Evolutionary conservation across 2,329 filamentous ascomycete genomes (phyloP).

Genomic region (Neoascochyta sp.): DNA sequence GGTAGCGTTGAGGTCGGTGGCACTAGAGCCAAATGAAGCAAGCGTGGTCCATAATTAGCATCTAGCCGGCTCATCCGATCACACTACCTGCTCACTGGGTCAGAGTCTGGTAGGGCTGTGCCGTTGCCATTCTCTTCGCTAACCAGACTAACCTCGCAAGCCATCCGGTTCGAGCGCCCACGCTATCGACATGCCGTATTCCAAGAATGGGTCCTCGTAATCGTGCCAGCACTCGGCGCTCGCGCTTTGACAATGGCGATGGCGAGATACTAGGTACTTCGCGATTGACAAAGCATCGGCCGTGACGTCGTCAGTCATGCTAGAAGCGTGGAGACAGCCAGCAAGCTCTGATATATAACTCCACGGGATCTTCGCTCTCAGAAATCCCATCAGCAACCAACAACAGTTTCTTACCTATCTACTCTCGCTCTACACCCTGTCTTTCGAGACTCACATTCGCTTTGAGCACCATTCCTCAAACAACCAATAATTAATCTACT

Average conservation of each 20-base stretch:
- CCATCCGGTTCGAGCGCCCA: constrained; percentile 13
- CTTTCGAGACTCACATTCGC: constrained; percentile 30
- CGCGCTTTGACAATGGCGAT: constrained; percentile 10
- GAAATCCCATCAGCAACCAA: constrained; percentile 13
- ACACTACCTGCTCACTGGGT: no score
- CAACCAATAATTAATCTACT: constrained; percentile 26
- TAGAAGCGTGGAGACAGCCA: constrained; percentile 19
- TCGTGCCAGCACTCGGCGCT: no score
- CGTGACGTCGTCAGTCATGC: constrained; percentile 23
- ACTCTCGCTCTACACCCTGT: constrained; percentile 30
- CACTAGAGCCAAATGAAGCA: no score
- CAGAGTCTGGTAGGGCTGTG: constrained; percentile 27
- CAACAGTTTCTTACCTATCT: constrained; percentile 19
- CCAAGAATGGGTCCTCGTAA: constrained; percentile 23
- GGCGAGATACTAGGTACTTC: constrained; percentile 26
- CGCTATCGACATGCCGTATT: constrained; percentile 37
- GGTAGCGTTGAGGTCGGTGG: no score
- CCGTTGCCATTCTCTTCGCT: constrained; percentile 10
- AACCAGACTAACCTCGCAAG: constrained; percentile 13
- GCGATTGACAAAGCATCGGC: constrained; percentile 22
- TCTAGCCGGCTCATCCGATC: no score
- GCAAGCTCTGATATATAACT: constrained; percentile 26
- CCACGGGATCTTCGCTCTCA: constrained; percentile 9
- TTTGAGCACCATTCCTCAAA: constrained; percentile 24
- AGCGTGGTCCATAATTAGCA: no score